Percentiles rank a stretch among this genome's conserved stretches.
Evolutionary conservation across 169 alveolate species (phyloP).

Genomic region (Plasmodium chabaudi): DNA sequence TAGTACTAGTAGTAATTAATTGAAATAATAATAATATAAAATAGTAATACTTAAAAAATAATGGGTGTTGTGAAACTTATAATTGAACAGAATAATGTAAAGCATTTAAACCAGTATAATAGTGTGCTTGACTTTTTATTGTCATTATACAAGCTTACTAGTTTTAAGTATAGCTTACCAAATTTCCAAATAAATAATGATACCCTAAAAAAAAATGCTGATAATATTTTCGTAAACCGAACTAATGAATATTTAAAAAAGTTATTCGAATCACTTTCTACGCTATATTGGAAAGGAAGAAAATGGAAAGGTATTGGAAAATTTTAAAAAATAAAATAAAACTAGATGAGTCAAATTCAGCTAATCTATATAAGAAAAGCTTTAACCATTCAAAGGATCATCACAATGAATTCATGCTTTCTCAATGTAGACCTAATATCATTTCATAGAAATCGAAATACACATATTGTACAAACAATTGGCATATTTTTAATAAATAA

Average conservation of each 20-base stretch:
- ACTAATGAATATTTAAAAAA: slow-evolving; percentile 47
- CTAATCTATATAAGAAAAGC: no score
- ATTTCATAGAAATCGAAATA: no score
- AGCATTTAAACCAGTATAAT: slow-evolving; percentile 22
- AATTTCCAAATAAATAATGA: slow-evolving; percentile 23
- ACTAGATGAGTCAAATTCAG: neutral
- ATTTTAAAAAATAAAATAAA: neutral
- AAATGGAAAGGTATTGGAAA: slow-evolving; percentile 71
- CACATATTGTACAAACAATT: neutral
- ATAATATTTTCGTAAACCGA: slow-evolving; percentile 28
- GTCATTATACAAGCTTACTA: slow-evolving; percentile 27
- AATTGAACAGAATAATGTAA: slow-evolving; percentile 36
- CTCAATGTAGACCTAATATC: no score
- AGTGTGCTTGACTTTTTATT: slow-evolving; percentile 17
- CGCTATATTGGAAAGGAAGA: slow-evolving; percentile 68
- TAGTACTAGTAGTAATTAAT: neutral
- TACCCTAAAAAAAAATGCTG: slow-evolving; percentile 18
- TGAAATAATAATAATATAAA: neutral
- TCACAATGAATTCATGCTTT: no score
- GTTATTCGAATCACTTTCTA: slow-evolving; percentile 38
- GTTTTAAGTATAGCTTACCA: slow-evolving; percentile 22
- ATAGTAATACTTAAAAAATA: slow-evolving; percentile 6
- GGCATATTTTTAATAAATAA: neutral
- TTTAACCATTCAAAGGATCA: no score
- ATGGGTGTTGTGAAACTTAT: slow-evolving; percentile 50